Conservation (phyloP, 129 eudicot genomes). For the Flaveria robusta region DNA sequence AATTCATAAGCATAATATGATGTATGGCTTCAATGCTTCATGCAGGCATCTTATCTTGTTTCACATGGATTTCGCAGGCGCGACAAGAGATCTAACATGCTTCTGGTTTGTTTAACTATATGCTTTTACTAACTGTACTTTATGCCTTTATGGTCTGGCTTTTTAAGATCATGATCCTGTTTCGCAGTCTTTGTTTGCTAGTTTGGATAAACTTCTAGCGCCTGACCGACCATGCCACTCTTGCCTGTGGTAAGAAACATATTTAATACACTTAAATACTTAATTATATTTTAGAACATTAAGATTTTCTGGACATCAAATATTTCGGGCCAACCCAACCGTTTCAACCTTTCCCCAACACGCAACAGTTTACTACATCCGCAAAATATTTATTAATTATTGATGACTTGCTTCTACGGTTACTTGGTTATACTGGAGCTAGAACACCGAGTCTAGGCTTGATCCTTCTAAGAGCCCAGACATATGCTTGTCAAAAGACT, state of each 20-base stretch:
- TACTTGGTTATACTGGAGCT: background rate
- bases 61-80: conserved; percentile 49
- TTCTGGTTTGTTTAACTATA: conserved; percentile 47
- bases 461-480: background rate
- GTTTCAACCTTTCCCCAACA: background rate
- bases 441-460: background rate
- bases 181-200: conserved; percentile 66
- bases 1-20: conserved; percentile 3
- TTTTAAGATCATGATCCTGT: background rate
- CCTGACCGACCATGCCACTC: conserved; percentile 70
- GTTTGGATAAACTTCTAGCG: conserved; percentile 64
- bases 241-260: conserved; percentile 61
- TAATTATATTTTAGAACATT: background rate
- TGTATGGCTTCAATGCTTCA: background rate
- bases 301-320: background rate
- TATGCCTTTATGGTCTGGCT: conserved; percentile 11
- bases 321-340: conserved; percentile 4
- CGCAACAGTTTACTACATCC: background rate
- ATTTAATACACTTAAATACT: conserved; percentile 1
- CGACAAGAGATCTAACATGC: conserved; percentile 63
- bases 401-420: background rate
- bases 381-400: background rate
- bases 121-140: conserved; percentile 1
- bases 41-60: conserved; percentile 67
- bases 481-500: background rate